A percentile compares a stretch with the other conserved stretches of the same genome.
phyloP scores from a whole-genome alignment of 1,284 basidiomycete species.

The Phellopilus nigrolimitatus region DNA sequence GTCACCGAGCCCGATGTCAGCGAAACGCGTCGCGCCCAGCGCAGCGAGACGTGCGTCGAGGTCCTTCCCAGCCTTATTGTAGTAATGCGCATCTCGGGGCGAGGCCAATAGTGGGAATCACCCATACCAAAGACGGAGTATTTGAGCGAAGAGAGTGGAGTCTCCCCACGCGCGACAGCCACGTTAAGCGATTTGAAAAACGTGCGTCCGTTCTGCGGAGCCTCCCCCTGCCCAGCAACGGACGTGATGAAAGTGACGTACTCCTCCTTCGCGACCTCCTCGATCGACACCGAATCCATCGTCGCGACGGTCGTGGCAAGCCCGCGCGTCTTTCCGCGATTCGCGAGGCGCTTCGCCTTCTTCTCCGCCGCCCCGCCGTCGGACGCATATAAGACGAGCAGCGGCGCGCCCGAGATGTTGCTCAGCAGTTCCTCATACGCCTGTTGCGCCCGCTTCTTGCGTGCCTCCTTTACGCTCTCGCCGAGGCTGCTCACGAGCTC shows the following conservation, averaged over 20 bases:
- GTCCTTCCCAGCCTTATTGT: slow-evolving; percentile 96
- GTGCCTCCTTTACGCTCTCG: slow-evolving; percentile 77
- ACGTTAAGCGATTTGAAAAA: slow-evolving; percentile 86
- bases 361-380: slow-evolving; percentile 97
- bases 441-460: slow-evolving; percentile 80
- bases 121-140: slow-evolving; percentile 93
- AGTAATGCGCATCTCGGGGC: slow-evolving; percentile 92
- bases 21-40: slow-evolving; percentile 73
- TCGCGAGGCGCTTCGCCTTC: slow-evolving; percentile 84
- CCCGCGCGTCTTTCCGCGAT: slow-evolving; percentile 82
- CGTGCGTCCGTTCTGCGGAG: slow-evolving; percentile 92
- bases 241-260: slow-evolving; percentile 89
- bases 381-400: slow-evolving; percentile 88
- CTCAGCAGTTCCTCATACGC: slow-evolving; percentile 84
- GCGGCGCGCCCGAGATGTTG: slow-evolving; percentile 85
- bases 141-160: slow-evolving; percentile 57
- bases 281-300: slow-evolving; percentile 76
- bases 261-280: slow-evolving; percentile 71
- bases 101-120: slow-evolving; percentile 99
- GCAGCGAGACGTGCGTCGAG: slow-evolving; percentile 75
- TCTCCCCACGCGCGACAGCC: slow-evolving; percentile 52
- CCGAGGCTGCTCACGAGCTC: slow-evolving; percentile 87
- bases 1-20: slow-evolving; percentile 83
- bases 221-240: slow-evolving; percentile 98
- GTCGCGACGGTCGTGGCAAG: slow-evolving; percentile 70